Conservation (phyloP, 2,329 filamentous ascomycete species). For the Monosporascus cannonballus region DNA sequence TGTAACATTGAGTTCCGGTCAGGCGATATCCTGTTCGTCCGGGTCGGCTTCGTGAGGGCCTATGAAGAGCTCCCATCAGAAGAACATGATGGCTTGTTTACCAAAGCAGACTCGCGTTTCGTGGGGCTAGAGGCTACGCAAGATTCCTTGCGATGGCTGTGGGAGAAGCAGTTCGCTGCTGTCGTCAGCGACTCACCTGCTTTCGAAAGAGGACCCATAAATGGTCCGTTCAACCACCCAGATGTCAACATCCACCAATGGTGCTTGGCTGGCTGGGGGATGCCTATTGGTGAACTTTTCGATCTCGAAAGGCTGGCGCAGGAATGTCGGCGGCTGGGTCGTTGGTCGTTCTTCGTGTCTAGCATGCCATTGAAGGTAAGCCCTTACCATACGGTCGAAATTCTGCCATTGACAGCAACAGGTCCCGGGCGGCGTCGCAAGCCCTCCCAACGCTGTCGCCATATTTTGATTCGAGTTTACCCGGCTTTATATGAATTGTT, state of each 20-base stretch:
- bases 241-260: conserved; percentile 29
- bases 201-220: conserved; percentile 37
- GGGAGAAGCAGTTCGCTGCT: conserved; percentile 38
- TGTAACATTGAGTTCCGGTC: conserved; percentile 27
- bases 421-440: conserved; percentile 31
- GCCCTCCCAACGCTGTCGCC: conserved; percentile 32
- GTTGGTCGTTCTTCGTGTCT: conserved; percentile 36
- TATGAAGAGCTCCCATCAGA: conserved; percentile 18
- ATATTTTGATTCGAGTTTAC: conserved; percentile 22
- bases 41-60: conserved; percentile 27
- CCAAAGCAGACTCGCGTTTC: conserved; percentile 23
- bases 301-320: conserved; percentile 33
- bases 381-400: neutral
- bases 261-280: conserved; percentile 43
- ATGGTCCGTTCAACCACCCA: conserved; percentile 19
- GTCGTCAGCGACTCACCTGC: conserved; percentile 36
- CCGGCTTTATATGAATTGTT: no score
- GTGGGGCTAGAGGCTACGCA: conserved; percentile 32
- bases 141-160: conserved; percentile 36
- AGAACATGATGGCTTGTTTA: conserved; percentile 18
- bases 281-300: conserved; percentile 45
- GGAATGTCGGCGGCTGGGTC: conserved; percentile 24
- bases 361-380: conserved; percentile 30
- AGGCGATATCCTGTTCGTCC: conserved; percentile 34
- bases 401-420: conserved; percentile 4